Base-by-base conservation (phyloP, 768 basidiomycete species). In the Hydnomerulius pinastri region DNA sequence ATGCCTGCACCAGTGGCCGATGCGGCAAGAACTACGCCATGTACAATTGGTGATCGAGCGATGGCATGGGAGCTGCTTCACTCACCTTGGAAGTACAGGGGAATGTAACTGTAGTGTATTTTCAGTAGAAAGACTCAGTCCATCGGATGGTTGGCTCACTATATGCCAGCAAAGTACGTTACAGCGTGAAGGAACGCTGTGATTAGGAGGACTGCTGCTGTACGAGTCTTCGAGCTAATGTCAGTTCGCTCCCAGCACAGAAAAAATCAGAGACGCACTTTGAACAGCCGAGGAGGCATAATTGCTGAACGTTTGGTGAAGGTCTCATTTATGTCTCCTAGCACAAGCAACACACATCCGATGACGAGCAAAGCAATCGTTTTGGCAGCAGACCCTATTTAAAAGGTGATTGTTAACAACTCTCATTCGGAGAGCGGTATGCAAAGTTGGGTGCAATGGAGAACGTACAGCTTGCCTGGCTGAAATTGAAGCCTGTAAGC, bases 1-100 rank as follows among this genome's bases (percentile, higher is more conserved):
- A 90, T 77, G 44, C 86, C 86, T 37, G 87, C 80, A 43, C 70
- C 77, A 0, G 85, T 88, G 5, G 88, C 86, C n/a, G 85, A 85
- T 1, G 85, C 74, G 1, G 90, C 88, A 13, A 90, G 76, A 4
- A 84, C 79, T 64, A n/a, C n/a, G n/a, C n/a, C n/a, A n/a, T n/a
- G 4, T 2, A 33, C 0, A 13, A 17, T 13, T 1, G 20, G 54
- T 37, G 50, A 32, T 39, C 35, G 6, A 6, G 3, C 6, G 8
- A 23, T 41, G 5, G 21, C 17, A 6, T 20, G 20, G 23, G 24
- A 17, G 2, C 4, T 13, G n/a, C 36, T 24, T 10, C 10, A 15
- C 39, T 9, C 29, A 62, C 63, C 64, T 71, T 92, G 89, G 64
- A 76, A 92, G 63, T 86, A 90, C 4, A 91, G 64, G 0, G 89